phyloP scores from a whole-genome alignment of 106 monocot genomes.

The Dioscorea dumetorum region DNA sequence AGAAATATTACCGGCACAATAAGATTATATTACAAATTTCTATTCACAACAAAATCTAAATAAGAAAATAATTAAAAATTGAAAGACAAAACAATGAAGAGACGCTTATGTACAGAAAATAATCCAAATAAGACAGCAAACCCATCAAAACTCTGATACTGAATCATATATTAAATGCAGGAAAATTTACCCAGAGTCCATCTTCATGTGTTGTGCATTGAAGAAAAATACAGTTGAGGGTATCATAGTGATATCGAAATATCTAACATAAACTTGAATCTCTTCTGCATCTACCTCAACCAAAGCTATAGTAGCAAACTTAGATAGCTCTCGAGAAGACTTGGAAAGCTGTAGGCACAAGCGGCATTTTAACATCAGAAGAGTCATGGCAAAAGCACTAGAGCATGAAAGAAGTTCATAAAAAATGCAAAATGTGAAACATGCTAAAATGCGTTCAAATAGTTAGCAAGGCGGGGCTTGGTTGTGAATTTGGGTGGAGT shows the following conservation, averaged over 20 bases:
- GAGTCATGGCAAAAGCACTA: not conserved
- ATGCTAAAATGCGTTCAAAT: too few species aligned
- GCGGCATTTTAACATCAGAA: not conserved
- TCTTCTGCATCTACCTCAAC: slow-evolving; percentile 78
- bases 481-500: too few species aligned
- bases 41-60: too few species aligned
- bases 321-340: slow-evolving; percentile 54
- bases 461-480: too few species aligned
- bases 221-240: slow-evolving; percentile 95
- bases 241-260: slow-evolving; percentile 74
- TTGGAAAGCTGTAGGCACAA: slow-evolving; percentile 45
- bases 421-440: too few species aligned
- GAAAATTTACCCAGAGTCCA: slow-evolving; percentile 79
- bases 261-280: slow-evolving; percentile 72
- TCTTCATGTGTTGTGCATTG: slow-evolving; percentile 99
- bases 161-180: not conserved
- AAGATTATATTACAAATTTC: too few species aligned
- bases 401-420: too few species aligned
- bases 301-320: slow-evolving; percentile 61
- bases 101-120: too few species aligned
- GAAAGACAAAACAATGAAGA: too few species aligned
- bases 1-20: too few species aligned
- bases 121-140: not conserved
- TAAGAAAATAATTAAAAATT: too few species aligned
- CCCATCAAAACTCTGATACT: not conserved